Evolutionary conservation across 2,329 filamentous ascomycete species (phyloP), one percentile per base, ranked within the genome.

Genomic region (Rachicladosporium sp.): DNA sequence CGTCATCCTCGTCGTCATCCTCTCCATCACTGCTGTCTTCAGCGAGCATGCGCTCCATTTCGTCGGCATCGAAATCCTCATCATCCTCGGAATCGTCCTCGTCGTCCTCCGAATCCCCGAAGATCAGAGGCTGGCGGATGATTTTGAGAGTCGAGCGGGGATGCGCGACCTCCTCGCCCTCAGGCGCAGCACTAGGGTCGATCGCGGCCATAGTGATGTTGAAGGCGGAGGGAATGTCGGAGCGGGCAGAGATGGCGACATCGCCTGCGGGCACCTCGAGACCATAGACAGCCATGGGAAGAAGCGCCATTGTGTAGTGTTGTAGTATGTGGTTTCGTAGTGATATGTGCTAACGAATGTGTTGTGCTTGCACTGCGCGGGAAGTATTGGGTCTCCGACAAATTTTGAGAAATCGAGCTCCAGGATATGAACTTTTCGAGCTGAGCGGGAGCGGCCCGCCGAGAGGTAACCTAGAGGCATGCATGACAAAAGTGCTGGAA

Each of bases 201-300:
- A 98, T 81, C 50, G 91, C 91, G 56, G 93, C 91, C 91, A 98
- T 98, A 56, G 88, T 96, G 59, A 98, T 86, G 62, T 86, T 86
- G 69, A 95, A 93, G 62, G 83, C 83, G 45, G 86, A 84, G 59
- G 84, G 83, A 55, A 89, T 80, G 51, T 89, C 79, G 47, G 79
- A 73, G 47, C 78, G 70, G 42, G 84, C 86, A 50, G 85, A 81
- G 54, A 95, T 78, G 62, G 91, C 70, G 61, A 86, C 70, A 65
- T 85, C 84, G 58, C 82, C 85, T 53, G 84, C 74, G 53, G 87
- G 87, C 65, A 96, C 83, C 71, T 86, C 80, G 52, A 95, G 81
- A 66, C 88, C 87, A 63, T 91, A 98, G 61, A 96, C 73, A 62
- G 83, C 84, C 64, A 91, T 82, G 59, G 56, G 56, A 37, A 57